These are phyloP conservation scores for Pilasporangium apinafurcum DNA, from an alignment of 352 stramenopile genomes.

Conservation along the genomic window DNA sequence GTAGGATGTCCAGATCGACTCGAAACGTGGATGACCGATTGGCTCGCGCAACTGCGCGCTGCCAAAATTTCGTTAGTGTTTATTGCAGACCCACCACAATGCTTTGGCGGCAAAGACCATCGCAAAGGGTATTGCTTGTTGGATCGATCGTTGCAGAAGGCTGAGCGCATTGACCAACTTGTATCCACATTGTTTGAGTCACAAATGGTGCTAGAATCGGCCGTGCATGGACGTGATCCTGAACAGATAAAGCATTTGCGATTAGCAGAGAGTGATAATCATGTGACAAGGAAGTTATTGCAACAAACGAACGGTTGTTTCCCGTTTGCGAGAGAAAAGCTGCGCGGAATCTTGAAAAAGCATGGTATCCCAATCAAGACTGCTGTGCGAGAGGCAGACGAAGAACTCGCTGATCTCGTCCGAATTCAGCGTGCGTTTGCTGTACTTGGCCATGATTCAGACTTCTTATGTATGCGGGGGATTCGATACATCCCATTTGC, in stretches of 20 bases:
- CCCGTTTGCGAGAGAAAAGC: conserved; percentile 64
- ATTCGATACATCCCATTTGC: conserved; percentile 79
- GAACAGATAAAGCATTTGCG: conserved; percentile 9
- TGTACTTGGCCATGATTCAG: conserved; percentile 79
- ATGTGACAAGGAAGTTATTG: conserved; percentile 20
- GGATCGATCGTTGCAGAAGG: conserved; percentile 52
- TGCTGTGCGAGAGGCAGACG: conserved; percentile 64
- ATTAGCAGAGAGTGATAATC: conserved; percentile 2
- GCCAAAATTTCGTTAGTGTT: conserved; percentile 56
- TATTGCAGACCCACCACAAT: conserved; percentile 66
- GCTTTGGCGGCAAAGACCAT: conserved; percentile 63
- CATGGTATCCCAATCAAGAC: conserved; percentile 44
- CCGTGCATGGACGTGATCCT: not conserved
- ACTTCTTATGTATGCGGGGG: conserved; percentile 84
- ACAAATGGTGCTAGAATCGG: not conserved
- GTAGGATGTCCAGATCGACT: conserved; percentile 31
- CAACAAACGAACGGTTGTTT: conserved; percentile 67
- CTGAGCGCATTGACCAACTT: conserved; percentile 35
- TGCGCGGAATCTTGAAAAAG: conserved; percentile 48
- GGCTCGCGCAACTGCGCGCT: conserved; percentile 30
- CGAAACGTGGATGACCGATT: conserved; percentile 36
- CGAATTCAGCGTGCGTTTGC: conserved; percentile 42
- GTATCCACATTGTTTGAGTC: conserved; percentile 17
- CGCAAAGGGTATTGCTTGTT: conserved; percentile 51
- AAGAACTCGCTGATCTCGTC: conserved; percentile 65